Evolutionary conservation across 257 asterid species (phyloP), one percentile per base, ranked within the genome.

Genomic region (Cynanchum wilfordii): DNA sequence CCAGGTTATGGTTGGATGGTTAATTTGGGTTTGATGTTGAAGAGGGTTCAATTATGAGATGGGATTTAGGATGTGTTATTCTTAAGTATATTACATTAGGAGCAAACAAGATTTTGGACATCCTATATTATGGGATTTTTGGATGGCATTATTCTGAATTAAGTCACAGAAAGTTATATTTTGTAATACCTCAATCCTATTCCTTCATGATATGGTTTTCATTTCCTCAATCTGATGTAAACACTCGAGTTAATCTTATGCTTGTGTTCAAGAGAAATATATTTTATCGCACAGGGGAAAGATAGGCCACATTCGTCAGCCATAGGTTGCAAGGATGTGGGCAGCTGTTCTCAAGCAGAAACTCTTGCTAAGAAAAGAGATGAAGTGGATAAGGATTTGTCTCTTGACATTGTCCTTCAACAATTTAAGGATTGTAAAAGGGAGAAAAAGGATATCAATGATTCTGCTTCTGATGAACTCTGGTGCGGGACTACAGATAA

Each of bases 351-450:
- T 33, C 79, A 73, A 33, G 84, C 70, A 77, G 83, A 72, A 52
- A 72, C 55, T 20, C 76, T 19, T 10, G 67, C 64, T 51, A 75
- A 44, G 69, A 55, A 76, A 75, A 82, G 74, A 67, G 77, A 71
- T 70, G 84, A 81, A 29, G 69, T 60, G 36, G 82, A 79, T 75
- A 19, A 42, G 22, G 70, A 74, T 68, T 45, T 82, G 68, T 80
- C 85, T 22, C 79, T 81, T 75, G 91, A 84, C 68, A 75, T 78
- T 72, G 84, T 83, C 73, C 85, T 90, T 70, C 74, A 77, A 69
- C 77, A 89, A 78, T 87, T 89, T 75, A 90, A 89, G 83, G 83
- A 76, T 57, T 57, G 87, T 22, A 74, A 73, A 69, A 80, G 69
- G 70, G 76, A 66, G 59, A 64, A 64, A n/a, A 81, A 71, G 52